phyloP scores from a whole-genome alignment of 2,329 filamentous ascomycete species.

The Cladosporium cucumerinum region DNA sequence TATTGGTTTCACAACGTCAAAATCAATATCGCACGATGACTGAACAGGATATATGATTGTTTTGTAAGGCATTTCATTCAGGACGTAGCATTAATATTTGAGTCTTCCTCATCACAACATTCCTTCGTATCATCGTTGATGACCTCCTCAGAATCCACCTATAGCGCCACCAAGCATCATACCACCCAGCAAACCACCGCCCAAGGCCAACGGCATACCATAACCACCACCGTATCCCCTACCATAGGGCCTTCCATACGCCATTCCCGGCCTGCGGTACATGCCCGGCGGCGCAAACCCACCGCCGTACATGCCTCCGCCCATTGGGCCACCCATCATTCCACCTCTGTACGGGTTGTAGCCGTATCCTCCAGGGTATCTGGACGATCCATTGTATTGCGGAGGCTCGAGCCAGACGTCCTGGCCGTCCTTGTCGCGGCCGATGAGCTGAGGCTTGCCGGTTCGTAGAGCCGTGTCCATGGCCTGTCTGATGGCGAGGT shows the following conservation, averaged over 20 bases:
- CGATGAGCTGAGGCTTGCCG: constrained; percentile 54
- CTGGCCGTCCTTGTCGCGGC: constrained; percentile 51
- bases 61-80: neutral
- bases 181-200: constrained; percentile 48
- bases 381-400: constrained; percentile 30
- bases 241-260: constrained; percentile 45
- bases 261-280: constrained; percentile 48
- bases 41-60: neutral
- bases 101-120: neutral
- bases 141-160: neutral
- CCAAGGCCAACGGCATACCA: constrained; percentile 45
- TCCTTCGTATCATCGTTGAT: neutral
- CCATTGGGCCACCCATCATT: constrained; percentile 34
- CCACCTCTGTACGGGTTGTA: constrained; percentile 32
- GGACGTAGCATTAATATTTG: neutral
- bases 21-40: neutral
- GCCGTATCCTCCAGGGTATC: constrained; percentile 16
- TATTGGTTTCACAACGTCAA: neutral
- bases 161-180: constrained; percentile 46
- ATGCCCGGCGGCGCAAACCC: constrained; percentile 22
- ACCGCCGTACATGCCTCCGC: constrained; percentile 12
- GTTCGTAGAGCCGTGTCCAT: constrained; percentile 52
- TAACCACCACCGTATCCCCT: constrained; percentile 43
- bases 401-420: constrained; percentile 61
- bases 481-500: constrained; percentile 49